Base-by-base conservation (phyloP, 208 protist genomes). In the Acanthamoeba polyphaga region DNA sequence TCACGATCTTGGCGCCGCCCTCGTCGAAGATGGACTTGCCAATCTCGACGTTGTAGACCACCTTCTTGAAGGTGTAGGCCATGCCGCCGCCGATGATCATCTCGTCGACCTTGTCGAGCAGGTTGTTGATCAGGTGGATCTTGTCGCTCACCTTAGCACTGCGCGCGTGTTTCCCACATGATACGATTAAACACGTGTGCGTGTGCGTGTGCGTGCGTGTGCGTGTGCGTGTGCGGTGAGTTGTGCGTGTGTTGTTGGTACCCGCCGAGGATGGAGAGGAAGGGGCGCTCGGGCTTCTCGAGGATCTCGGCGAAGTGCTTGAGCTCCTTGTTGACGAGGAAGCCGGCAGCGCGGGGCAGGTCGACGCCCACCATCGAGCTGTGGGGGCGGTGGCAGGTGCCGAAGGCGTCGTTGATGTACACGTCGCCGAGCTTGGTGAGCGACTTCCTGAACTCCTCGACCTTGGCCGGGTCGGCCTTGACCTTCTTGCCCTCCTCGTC, bases 321-420 rank as follows among this genome's bases (percentile, higher is more conserved):
- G 70, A 99, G 98, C 96, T 99, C 99, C 95, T 99, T 99, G 74
- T 99, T 98, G 97, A 99, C 98, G 43, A 99, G 97, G 96, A 99
- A 99, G 82, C 99, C 99, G 32, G 99, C 98, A 51, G 98, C 99
- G 68, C 99, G 97, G 43, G 91, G 62, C 12, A 98, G 96, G 34
- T 97, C 74, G 27, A 98, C 96, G 89, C 98, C 98, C 55, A 98
- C 98, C 97, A 99, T 98, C 5, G 98, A 98, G 72, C 97, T 96
- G 96, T 99, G 99, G 49, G 99, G 99, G 90, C 99, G 98, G 97
- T 99, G 99, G 7, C 99, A 98, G 32, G 99, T 99, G 94, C 99
- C 99, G 96, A 99, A 99, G 34, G 99, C 99, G 97, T 99, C 99
- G 96, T 99, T 99, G 78, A 99, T 97, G 98, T 99, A 99, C 24